Evolutionary conservation across 2,329 filamentous ascomycete species (phyloP).

Genomic region (Epichloe amarillans): DNA sequence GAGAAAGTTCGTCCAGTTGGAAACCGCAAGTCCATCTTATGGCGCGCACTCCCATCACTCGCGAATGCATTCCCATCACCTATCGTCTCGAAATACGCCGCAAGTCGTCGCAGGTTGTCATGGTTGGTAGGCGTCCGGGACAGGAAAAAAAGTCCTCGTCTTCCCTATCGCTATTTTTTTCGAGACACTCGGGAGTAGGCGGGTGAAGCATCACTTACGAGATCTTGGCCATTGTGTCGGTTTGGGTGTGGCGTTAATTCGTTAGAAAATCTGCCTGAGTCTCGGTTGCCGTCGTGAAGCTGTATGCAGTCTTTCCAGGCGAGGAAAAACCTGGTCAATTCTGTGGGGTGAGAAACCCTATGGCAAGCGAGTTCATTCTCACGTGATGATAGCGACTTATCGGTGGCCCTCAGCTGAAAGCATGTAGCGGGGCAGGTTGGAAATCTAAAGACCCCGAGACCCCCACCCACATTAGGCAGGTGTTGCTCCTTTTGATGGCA

Average conservation of each 20-base stretch:
- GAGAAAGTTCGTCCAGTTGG: background rate
- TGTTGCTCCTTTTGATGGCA: no score
- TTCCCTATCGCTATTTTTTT: conserved; percentile 8
- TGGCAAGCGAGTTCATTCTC: conserved; percentile 16
- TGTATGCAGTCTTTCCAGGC: conserved; percentile 17
- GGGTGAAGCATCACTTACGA: conserved; percentile 35
- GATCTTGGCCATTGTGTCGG: conserved; percentile 49
- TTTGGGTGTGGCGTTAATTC: conserved; percentile 30
- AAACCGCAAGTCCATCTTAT: background rate
- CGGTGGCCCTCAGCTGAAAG: background rate
- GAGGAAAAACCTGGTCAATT: conserved; percentile 20
- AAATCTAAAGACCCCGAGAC: background rate
- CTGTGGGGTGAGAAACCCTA: conserved; percentile 30
- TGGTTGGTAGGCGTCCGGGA: background rate
- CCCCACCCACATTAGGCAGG: background rate
- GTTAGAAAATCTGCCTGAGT: conserved; percentile 23
- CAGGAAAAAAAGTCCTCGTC: conserved; percentile 7
- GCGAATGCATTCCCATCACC: background rate
- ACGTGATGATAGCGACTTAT: conserved; percentile 21
- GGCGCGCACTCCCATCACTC: background rate
- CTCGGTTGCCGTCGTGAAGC: conserved; percentile 22
- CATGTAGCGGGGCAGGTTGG: background rate
- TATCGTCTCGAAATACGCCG: conserved; percentile 3
- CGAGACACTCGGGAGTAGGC: conserved; percentile 8
- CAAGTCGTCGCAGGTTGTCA: background rate